A percentile compares a stretch with the other conserved stretches of the same genome.
Conservation (phyloP, 805 yeast species). For the Candida railenensis region DNA sequence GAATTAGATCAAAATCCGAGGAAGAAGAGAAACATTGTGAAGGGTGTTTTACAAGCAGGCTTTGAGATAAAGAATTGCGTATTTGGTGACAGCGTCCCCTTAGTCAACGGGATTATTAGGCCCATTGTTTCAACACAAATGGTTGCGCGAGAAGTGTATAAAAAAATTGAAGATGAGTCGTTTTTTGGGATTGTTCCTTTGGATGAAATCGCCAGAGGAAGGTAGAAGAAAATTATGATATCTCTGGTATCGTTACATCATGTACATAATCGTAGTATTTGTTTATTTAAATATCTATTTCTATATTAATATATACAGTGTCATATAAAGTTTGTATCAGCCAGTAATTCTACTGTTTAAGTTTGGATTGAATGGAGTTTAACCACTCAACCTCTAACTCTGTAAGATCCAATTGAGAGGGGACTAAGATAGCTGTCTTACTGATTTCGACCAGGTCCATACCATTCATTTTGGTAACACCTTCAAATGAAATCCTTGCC, state of each 20-base stretch:
- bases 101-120: slow-evolving; percentile 49
- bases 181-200: slow-evolving; percentile 60
- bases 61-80: slow-evolving; percentile 43
- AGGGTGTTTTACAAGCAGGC: slow-evolving; percentile 40
- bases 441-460: slow-evolving; percentile 16
- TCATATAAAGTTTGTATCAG: too few species aligned
- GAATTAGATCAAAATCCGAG: slow-evolving; percentile 27
- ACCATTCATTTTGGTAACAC: slow-evolving; percentile 13
- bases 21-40: slow-evolving; percentile 42
- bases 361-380: slow-evolving; percentile 15
- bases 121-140: slow-evolving; percentile 67
- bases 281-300: too few species aligned
- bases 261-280: too few species aligned
- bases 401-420: slow-evolving; percentile 20
- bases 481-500: slow-evolving; percentile 3
- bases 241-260: too few species aligned
- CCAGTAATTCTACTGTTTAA: slow-evolving; percentile 1
- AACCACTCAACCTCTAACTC: slow-evolving; percentile 30
- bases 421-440: slow-evolving; percentile 16
- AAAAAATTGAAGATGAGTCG: slow-evolving; percentile 48
- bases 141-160: slow-evolving; percentile 61
- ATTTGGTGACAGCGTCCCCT: slow-evolving; percentile 34
- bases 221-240: slow-evolving; percentile 17
- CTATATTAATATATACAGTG: too few species aligned
- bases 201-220: slow-evolving; percentile 40